These are phyloP conservation scores for Lineolata rhizophorae DNA, from an alignment of 495 filamentous ascomycete species.

Conservation along the genomic window DNA sequence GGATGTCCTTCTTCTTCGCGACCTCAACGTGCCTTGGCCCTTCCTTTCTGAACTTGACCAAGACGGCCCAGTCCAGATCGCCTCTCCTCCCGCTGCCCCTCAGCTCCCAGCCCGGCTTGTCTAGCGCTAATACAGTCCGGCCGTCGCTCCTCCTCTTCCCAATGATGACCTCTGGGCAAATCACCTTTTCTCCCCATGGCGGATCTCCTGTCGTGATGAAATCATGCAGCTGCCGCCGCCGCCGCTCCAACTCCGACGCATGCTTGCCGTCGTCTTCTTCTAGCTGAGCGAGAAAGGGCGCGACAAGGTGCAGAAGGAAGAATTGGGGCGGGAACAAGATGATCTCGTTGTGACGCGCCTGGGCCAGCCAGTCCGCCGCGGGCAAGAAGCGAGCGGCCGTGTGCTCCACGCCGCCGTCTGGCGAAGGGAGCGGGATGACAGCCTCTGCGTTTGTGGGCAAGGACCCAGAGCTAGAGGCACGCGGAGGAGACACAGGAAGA, in stretches of 20 bases:
- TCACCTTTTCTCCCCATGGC: slow-evolving; percentile 58
- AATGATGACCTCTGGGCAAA: slow-evolving; percentile 39
- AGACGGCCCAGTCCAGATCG: slow-evolving; percentile 48
- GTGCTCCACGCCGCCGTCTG: slow-evolving; percentile 71
- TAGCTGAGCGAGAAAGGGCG: slow-evolving; percentile 29
- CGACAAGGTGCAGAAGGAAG: slow-evolving; percentile 47
- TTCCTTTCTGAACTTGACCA: slow-evolving; percentile 34
- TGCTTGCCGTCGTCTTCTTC: slow-evolving; percentile 19
- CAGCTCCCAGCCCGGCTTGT: slow-evolving; percentile 51
- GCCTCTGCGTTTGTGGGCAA: slow-evolving; percentile 10
- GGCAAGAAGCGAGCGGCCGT: slow-evolving; percentile 59
- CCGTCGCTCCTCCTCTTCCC: slow-evolving; percentile 22
- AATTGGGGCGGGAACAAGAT: slow-evolving; percentile 83
- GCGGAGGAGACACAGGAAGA: slow-evolving; percentile 44
- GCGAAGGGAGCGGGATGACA: slow-evolving; percentile 37
- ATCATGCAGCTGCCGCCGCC: slow-evolving; percentile 30
- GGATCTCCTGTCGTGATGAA: slow-evolving; percentile 32
- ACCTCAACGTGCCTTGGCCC: slow-evolving; percentile 20
- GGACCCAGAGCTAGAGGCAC: slow-evolving; percentile 15
- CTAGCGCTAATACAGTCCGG: slow-evolving; percentile 40
- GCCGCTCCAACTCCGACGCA: slow-evolving; percentile 26
- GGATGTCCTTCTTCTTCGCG: slow-evolving; percentile 14
- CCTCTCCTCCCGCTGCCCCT: slow-evolving; percentile 37
- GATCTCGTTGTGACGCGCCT: slow-evolving; percentile 38
- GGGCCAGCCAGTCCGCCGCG: slow-evolving; percentile 41